phyloP scores from a whole-genome alignment of 2,329 filamentous ascomycete genomes.

The Verticillium isaacii region DNA sequence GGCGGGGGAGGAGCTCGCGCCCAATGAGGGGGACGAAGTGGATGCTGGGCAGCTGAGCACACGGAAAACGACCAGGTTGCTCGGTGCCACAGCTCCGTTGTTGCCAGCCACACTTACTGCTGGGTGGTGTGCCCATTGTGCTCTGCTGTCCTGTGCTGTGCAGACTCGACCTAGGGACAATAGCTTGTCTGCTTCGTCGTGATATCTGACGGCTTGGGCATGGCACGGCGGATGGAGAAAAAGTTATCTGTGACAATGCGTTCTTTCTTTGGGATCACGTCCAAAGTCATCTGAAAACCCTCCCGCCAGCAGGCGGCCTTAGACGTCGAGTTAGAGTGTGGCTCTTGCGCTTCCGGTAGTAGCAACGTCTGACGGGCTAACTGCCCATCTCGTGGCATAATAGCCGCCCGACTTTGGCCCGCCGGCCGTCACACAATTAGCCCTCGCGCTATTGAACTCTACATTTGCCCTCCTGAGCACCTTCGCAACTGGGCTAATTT shows the following conservation, averaged over 20 bases:
- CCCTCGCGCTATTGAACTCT: background rate
- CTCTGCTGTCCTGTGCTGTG: background rate
- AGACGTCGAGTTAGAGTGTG: background rate
- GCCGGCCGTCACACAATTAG: slow-evolving; percentile 1
- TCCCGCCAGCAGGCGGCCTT: too few species aligned
- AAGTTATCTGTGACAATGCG: background rate
- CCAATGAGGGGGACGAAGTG: slow-evolving; percentile 8
- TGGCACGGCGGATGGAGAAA: background rate
- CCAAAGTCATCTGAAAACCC: background rate
- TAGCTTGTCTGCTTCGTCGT: background rate
- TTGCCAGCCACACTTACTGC: background rate
- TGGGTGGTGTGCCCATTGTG: background rate
- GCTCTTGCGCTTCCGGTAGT: background rate
- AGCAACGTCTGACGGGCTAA: background rate
- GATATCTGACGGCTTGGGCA: background rate
- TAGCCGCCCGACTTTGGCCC: background rate
- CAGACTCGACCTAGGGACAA: background rate
- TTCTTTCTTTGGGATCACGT: background rate
- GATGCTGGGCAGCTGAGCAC: background rate
- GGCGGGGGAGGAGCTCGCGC: slow-evolving; percentile 9
- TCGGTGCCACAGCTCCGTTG: background rate
- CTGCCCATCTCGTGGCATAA: background rate
- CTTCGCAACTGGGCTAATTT: slow-evolving; percentile 21
- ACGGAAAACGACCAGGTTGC: background rate
- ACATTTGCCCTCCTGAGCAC: background rate